Percentiles rank a stretch among this genome's conserved stretches.
These are phyloP conservation scores for Blastomyces gilchristii DNA, from an alignment of 2,329 filamentous ascomycete genomes.

Conservation along the genomic window DNA sequence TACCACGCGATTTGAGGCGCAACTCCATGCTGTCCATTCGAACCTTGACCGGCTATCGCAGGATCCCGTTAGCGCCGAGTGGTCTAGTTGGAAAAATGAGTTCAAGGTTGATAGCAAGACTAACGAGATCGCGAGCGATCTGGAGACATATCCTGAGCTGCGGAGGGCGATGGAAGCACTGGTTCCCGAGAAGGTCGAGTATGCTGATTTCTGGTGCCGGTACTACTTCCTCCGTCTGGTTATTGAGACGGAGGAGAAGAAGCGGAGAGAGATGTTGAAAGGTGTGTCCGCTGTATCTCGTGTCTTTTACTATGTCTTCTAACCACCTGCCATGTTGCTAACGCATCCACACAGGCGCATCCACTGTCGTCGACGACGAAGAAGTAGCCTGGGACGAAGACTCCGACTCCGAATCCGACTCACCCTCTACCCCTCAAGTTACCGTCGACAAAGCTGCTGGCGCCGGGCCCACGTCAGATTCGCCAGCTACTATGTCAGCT, in stretches of 20 bases:
- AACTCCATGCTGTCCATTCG: slow-evolving; percentile 90
- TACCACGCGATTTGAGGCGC: slow-evolving; percentile 85
- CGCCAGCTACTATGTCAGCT: slow-evolving; percentile 20
- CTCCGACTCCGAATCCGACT: slow-evolving; percentile 47
- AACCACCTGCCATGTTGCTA: not conserved
- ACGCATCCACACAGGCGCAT: slow-evolving; percentile 16
- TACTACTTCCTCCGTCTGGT: slow-evolving; percentile 94
- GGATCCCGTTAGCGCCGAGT: slow-evolving; percentile 68
- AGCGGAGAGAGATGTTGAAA: slow-evolving; percentile 79
- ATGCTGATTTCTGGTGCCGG: slow-evolving; percentile 79
- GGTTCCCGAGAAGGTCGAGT: slow-evolving; percentile 87
- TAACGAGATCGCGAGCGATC: slow-evolving; percentile 65
- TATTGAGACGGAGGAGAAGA: slow-evolving; percentile 84
- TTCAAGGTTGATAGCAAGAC: slow-evolving; percentile 83
- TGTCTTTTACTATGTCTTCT: not conserved
- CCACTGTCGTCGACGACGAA: slow-evolving; percentile 53
- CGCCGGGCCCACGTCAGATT: slow-evolving; percentile 16
- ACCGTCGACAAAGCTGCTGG: slow-evolving; percentile 29
- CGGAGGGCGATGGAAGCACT: slow-evolving; percentile 85
- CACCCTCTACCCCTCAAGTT: slow-evolving; percentile 34
- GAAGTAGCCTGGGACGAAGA: slow-evolving; percentile 62
- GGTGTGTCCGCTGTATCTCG: slow-evolving; percentile 45
- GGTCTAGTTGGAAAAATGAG: slow-evolving; percentile 57
- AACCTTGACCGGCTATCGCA: slow-evolving; percentile 69
- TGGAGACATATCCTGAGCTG: slow-evolving; percentile 79